phyloP scores from a whole-genome alignment of 1,139 yeast genomes.

The Nakaseomyces bracarensis region DNA sequence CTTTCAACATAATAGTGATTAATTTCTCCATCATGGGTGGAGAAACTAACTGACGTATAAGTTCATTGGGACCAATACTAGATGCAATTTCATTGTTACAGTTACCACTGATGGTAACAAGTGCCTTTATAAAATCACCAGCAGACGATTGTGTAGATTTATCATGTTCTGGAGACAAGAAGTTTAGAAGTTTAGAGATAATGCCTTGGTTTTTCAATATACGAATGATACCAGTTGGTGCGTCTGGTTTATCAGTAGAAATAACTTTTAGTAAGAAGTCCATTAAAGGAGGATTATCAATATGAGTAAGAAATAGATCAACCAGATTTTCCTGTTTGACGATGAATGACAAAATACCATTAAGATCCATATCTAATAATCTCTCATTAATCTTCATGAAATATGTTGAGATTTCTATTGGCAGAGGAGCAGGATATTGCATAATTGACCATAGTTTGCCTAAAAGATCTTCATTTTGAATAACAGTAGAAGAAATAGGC shows the following conservation, averaged over 20 bases:
- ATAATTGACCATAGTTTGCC: conserved; percentile 72
- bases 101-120: conserved; percentile 87
- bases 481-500: conserved; percentile 86
- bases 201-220: conserved; percentile 44
- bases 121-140: conserved; percentile 88
- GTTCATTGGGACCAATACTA: conserved; percentile 92
- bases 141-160: conserved; percentile 84
- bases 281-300: conserved; percentile 66
- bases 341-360: conserved; percentile 68
- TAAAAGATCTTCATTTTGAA: conserved; percentile 62
- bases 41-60: conserved; percentile 81
- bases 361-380: conserved; percentile 74
- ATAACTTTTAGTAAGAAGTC: conserved; percentile 56
- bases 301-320: conserved; percentile 45
- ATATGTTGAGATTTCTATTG: conserved; percentile 72
- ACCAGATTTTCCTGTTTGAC: conserved; percentile 45
- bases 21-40: conserved; percentile 57
- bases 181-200: conserved; percentile 44
- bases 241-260: conserved; percentile 57
- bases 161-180: conserved; percentile 41
- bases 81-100: conserved; percentile 65
- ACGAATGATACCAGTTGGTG: conserved; percentile 55
- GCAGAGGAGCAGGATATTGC: conserved; percentile 55
- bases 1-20: conserved; percentile 77
- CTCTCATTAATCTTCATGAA: conserved; percentile 95